A percentile compares a stretch with the other conserved stretches of the same genome.
Evolutionary conservation across 352 stramenopile species (phyloP).

Genomic region (Halophytophthora batemanensis): DNA sequence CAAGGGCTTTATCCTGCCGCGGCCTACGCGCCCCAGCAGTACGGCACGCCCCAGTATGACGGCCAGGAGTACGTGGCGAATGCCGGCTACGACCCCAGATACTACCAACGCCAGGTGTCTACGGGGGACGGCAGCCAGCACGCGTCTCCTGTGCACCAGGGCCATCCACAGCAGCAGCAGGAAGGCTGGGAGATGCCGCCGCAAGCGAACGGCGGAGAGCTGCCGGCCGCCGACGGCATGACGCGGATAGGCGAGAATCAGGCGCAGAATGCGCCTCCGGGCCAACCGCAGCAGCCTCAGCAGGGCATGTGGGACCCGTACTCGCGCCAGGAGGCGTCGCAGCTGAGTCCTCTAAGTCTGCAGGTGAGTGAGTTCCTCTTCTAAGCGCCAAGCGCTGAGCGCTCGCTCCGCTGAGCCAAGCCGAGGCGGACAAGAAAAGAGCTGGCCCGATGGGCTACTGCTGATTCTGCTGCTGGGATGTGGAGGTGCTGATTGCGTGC

Average conservation of each 20-base stretch:
- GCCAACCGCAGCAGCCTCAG: constrained; percentile 22
- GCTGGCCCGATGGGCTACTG: too few relatives aligned
- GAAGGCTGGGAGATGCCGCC: constrained; percentile 23
- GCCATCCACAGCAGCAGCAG: constrained; percentile 17
- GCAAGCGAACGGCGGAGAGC: constrained; percentile 13
- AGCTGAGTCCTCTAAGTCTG: constrained; percentile 43
- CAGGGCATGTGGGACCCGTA: constrained; percentile 42
- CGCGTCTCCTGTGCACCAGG: constrained; percentile 31
- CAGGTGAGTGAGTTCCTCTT: constrained; percentile 56
- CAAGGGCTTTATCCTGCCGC: constrained; percentile 28
- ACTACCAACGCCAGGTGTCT: constrained; percentile 32
- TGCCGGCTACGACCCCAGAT: constrained; percentile 33
- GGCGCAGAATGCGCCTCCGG: too few relatives aligned
- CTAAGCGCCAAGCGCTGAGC: constrained; percentile 24
- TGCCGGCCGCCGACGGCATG: constrained; percentile 25
- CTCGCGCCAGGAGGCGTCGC: constrained; percentile 32
- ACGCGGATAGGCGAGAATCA: constrained; percentile 29
- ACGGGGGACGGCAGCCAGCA: constrained; percentile 18
- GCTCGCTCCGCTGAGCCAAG: constrained; percentile 4
- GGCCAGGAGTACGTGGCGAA: constrained; percentile 25
- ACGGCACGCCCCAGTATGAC: constrained; percentile 33
- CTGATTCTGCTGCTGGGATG: constrained; percentile 11
- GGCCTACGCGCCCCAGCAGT: constrained; percentile 29
- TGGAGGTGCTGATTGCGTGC: constrained; percentile 28
- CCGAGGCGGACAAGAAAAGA: too few relatives aligned